phyloP scores from a whole-genome alignment of 352 stramenopile genomes.

The Phytophthora ohioensis region DNA sequence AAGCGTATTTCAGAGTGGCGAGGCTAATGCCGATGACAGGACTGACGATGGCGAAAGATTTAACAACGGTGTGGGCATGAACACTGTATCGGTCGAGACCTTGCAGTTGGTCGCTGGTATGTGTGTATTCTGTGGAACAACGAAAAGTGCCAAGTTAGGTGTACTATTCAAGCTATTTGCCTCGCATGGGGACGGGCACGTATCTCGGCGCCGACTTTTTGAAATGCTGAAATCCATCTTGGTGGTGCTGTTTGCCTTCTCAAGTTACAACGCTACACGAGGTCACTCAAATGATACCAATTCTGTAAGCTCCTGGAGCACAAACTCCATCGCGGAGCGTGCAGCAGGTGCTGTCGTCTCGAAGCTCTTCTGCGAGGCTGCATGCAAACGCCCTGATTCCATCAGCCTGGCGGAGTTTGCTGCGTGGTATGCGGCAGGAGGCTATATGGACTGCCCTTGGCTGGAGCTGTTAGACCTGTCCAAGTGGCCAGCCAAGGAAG shows the following conservation, averaged over 20 bases:
- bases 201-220: constrained; percentile 80
- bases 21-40: constrained; percentile 37
- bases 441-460: constrained; percentile 96
- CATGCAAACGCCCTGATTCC: constrained; percentile 65
- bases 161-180: constrained; percentile 89
- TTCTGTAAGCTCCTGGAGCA: constrained; percentile 71
- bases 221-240: constrained; percentile 86
- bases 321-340: constrained; percentile 82
- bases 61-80: constrained; percentile 35
- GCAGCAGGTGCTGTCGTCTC: constrained; percentile 93
- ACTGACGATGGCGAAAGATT: constrained; percentile 33
- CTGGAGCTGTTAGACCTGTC: constrained; percentile 96
- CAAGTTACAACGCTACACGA: constrained; percentile 74
- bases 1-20: constrained; percentile 54
- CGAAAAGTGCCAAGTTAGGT: constrained; percentile 95
- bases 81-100: constrained; percentile 75
- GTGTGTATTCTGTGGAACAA: constrained; percentile 94
- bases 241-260: constrained; percentile 87
- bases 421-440: constrained; percentile 95
- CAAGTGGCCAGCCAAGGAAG: constrained; percentile 94
- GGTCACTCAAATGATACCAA: constrained; percentile 69
- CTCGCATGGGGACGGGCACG: constrained; percentile 61
- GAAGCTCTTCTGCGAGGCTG: constrained; percentile 84
- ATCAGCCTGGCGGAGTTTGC: constrained; percentile 96
- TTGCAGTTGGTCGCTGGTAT: constrained; percentile 85